These are phyloP conservation scores for Clitopilus hobsonii DNA, from an alignment of 768 basidiomycete species.

Conservation along the genomic window DNA sequence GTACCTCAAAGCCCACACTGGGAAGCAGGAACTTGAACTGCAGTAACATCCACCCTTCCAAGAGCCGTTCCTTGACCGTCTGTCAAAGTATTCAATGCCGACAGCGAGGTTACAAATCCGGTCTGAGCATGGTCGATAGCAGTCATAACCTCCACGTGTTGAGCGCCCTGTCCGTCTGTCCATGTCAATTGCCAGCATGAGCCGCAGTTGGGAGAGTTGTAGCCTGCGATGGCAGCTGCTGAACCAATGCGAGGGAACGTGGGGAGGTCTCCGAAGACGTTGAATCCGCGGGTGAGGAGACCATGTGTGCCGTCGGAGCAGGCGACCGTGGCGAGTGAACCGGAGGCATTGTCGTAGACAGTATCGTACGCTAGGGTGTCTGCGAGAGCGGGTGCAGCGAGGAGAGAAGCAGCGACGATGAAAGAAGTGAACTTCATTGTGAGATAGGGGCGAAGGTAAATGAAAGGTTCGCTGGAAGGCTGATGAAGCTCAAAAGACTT, in stretches of 20 bases:
- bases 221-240: constrained; percentile 30
- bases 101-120: constrained; percentile 24
- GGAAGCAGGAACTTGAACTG: constrained; percentile 14
- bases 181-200: constrained; percentile 43
- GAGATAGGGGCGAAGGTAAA: background rate
- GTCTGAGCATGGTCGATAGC: constrained; percentile 33
- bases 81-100: constrained; percentile 2
- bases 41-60: constrained; percentile 20
- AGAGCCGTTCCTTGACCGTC: constrained; percentile 16
- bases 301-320: constrained; percentile 44
- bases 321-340: constrained; percentile 28
- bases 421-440: constrained; percentile 2
- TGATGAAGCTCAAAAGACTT: background rate
- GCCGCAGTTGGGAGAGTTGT: constrained; percentile 37
- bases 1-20: constrained; percentile 17
- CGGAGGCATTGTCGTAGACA: constrained; percentile 29
- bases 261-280: constrained; percentile 35
- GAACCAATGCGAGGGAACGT: constrained; percentile 43
- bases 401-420: constrained; percentile 1
- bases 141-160: constrained; percentile 27
- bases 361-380: constrained; percentile 26
- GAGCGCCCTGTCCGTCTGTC: constrained; percentile 12
- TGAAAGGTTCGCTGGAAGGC: background rate
- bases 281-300: constrained; percentile 29
- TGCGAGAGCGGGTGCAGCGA: constrained; percentile 7